Base-by-base conservation (phyloP, 257 asterid species). In the Fraxinus cuspidata region DNA sequence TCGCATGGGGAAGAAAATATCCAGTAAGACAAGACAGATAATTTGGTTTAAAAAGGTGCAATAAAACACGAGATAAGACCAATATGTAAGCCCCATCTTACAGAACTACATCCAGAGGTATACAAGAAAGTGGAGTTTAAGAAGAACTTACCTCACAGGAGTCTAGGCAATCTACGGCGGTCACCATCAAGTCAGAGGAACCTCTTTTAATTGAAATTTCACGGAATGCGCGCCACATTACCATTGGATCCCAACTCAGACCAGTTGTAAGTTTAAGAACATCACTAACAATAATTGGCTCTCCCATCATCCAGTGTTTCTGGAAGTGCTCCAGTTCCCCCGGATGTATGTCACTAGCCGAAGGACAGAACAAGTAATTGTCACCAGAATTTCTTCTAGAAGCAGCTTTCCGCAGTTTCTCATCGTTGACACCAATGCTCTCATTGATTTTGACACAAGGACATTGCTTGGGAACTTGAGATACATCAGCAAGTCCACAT, bases 211-310 rank as follows among this genome's bases (percentile, higher is more conserved):
- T 23, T 7, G 25, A 31, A 69, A 86, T 77, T 37, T 86, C 51
- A 53, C 93, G 92, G 23, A 84, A 66, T 37, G 97, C 94, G 75
- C 93, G 94, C 94, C 94, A 88, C 97, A 91, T 89, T 23, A 89
- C 97, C 92, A 84, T 85, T 35, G 97, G 96, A 47, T 89, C 92
- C 93, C 97, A 91, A 77, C 97, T 91, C 84, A 91, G 81, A 69
- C 93, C 90, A 71, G 90, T 80, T 60, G 90, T 38, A 15, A 60
- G 72, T 73, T 84, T 83, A 58, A 89, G 87, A 70, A 74, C 84
- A 73, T 85, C 80, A 27, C 83, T 76, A 29, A 91, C 86, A 66
- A 91, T 76, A 23, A 89, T 83, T 23, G 93, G 96, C 77, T 91
- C 93, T 68, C 96, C 94, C 82, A 37, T 81, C 27, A 47, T 64